phyloP scores from a whole-genome alignment of 2,329 filamentous ascomycete species.

The Talaromyces sp. region DNA sequence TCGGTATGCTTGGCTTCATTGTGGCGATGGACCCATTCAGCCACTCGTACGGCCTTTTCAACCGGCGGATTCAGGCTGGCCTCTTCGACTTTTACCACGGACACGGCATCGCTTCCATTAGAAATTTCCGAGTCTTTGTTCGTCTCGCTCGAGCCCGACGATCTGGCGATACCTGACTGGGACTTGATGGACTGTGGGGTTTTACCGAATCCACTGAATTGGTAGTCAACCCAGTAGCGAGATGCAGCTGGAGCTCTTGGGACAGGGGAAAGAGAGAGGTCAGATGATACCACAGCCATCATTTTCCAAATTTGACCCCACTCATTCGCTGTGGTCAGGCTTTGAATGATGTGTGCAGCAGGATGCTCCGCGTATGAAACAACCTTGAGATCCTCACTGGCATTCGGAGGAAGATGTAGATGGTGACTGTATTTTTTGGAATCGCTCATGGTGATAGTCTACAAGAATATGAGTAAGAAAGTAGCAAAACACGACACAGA shows the following conservation, averaged over 20 bases:
- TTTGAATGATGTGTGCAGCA: not conserved
- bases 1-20: not conserved
- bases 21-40: slow-evolving; percentile 2
- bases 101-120: not conserved
- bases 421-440: not conserved
- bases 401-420: not conserved
- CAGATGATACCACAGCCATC: not conserved
- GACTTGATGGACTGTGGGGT: not conserved
- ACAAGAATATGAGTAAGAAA: not conserved
- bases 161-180: not conserved
- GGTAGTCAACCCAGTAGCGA: not conserved
- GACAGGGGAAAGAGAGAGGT: not conserved
- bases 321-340: not conserved
- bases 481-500: not conserved
- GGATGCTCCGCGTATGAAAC: not conserved
- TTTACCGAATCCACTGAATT: slow-evolving; percentile 3
- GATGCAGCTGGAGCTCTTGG: not conserved
- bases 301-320: not conserved
- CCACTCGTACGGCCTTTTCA: slow-evolving; percentile 4
- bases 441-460: not conserved
- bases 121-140: not conserved
- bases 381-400: not conserved
- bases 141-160: not conserved
- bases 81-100: not conserved
- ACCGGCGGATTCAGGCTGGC: not conserved